A percentile compares a stretch with the other conserved stretches of the same genome.
phyloP scores from a whole-genome alignment of 2,329 filamentous ascomycete genomes.

The Exophiala phaeomuriformis region DNA sequence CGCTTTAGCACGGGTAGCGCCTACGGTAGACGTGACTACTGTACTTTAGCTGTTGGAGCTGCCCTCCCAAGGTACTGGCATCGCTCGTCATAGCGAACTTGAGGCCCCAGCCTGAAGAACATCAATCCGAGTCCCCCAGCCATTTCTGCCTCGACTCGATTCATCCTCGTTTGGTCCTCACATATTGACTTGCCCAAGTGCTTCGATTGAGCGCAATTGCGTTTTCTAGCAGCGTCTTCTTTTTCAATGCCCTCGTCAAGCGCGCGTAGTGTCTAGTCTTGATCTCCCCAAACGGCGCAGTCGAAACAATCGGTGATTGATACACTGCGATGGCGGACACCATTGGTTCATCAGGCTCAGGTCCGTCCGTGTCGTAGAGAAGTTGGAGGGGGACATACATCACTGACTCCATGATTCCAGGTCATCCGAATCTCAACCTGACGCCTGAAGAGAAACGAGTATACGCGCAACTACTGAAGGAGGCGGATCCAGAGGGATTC shows the following conservation, averaged over 20 bases:
- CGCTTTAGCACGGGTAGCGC: no score
- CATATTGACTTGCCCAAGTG: neutral
- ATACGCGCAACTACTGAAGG: slow-evolving; percentile 86
- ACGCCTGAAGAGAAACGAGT: slow-evolving; percentile 86
- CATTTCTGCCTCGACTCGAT: slow-evolving; percentile 7
- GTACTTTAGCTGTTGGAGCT: neutral
- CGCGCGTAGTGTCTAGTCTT: neutral
- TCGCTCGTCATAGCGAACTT: slow-evolving; percentile 15
- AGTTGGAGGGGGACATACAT: neutral
- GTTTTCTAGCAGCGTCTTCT: neutral
- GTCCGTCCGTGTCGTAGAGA: slow-evolving; percentile 9
- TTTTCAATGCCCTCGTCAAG: slow-evolving; percentile 3
- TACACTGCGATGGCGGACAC: slow-evolving; percentile 21
- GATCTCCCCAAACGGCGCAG: neutral
- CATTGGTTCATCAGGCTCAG: slow-evolving; percentile 24
- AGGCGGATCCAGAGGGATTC: slow-evolving; percentile 83
- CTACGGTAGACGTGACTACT: no score
- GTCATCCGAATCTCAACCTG: slow-evolving; percentile 68
- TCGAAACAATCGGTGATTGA: neutral
- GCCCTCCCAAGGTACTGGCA: neutral
- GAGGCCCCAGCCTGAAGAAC: neutral
- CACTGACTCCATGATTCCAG: slow-evolving; percentile 23
- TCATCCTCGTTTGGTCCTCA: no score
- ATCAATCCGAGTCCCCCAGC: slow-evolving; percentile 4
- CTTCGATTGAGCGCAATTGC: neutral